Percentiles rank a stretch among this genome's conserved stretches.
Evolutionary conservation across 192 early-diverging fungal species (phyloP).

Genomic region (Fimicolochytrium jonesii): DNA sequence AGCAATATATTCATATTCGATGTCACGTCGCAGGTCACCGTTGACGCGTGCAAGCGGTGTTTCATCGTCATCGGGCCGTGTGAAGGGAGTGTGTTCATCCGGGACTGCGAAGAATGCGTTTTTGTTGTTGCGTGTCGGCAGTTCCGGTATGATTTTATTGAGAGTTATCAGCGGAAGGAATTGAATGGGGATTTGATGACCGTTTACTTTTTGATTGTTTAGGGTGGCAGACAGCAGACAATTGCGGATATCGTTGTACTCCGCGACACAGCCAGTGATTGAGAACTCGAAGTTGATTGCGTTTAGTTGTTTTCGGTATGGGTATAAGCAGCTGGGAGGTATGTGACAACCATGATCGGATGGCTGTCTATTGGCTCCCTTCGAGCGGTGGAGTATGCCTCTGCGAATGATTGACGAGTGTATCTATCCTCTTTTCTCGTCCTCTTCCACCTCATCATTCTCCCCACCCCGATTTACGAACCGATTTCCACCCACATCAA

Average conservation of each 20-base stretch:
- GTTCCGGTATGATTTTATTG: slow-evolving; percentile 15
- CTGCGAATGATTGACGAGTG: too few relatives aligned
- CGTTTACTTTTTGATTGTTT: neutral
- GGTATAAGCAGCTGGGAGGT: slow-evolving; percentile 22
- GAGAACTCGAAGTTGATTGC: slow-evolving; percentile 14
- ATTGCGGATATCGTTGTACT: slow-evolving; percentile 22
- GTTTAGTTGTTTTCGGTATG: slow-evolving; percentile 32
- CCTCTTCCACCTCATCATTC: too few relatives aligned
- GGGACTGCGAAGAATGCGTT: slow-evolving; percentile 27
- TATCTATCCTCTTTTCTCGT: too few relatives aligned
- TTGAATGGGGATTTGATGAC: neutral
- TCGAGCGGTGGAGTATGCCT: too few relatives aligned
- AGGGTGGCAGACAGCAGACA: slow-evolving; percentile 18
- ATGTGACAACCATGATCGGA: neutral
- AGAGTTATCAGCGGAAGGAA: neutral
- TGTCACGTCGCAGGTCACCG: slow-evolving; percentile 20
- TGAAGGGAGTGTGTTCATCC: slow-evolving; percentile 31
- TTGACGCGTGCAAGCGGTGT: slow-evolving; percentile 18
- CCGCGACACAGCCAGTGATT: slow-evolving; percentile 31
- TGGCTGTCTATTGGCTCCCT: too few relatives aligned
- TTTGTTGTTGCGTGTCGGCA: slow-evolving; percentile 28
- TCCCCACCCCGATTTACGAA: neutral
- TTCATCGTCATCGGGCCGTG: slow-evolving; percentile 35
- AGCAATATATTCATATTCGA: slow-evolving; percentile 15
- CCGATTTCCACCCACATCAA: neutral